Base-by-base conservation (phyloP, 441 rosid genomes). In the Adansonia gregorii region DNA sequence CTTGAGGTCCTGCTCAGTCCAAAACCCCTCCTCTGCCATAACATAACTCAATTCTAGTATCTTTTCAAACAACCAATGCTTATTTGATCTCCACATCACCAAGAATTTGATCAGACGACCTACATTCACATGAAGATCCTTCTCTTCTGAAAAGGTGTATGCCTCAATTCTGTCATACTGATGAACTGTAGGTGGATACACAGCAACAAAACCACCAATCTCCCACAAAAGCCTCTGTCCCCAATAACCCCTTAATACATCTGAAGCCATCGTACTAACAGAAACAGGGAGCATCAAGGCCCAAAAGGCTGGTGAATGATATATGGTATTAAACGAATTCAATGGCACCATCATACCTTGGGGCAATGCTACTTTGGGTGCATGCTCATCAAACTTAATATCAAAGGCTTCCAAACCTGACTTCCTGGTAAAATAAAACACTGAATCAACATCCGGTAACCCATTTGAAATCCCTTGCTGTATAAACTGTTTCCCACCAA, bases 401-500 rank as follows among this genome's bases (percentile, higher is more conserved):
- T 94, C 96, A 82, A 94, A 93, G 0, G 92, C 86, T 79, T 93
- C 97, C 75, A 93, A 74, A 72, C 83, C 83, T 0, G 95, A 76
- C 71, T 94, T 94, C 78, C 98, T 83, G 0, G 97, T 94, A 75
- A 93, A 89, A 82, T 93, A 94, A 78, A 94, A 94, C 83, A 94
- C 97, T 1, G 98, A 94, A 89, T 94, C 98, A 60, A 93, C 97
- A 85, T 94, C 98, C 0, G 97, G 98, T 82, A 94, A 83, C 59
- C 98, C 98, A 72, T 94, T 94, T 0, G 97, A 94, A 76, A 93
- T 84, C 72, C 98, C 98, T 84, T 93, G 98, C 72, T 94, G 98
- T 54, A 94, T 93, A 82, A 84, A 93, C 84, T 94, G 98, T 81
- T 87, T 94, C 69, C 98, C 98, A 85, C 97, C 90, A 73, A 89